phyloP scores from a whole-genome alignment of 2,329 filamentous ascomycete species.

The Fusarium aywerte region DNA sequence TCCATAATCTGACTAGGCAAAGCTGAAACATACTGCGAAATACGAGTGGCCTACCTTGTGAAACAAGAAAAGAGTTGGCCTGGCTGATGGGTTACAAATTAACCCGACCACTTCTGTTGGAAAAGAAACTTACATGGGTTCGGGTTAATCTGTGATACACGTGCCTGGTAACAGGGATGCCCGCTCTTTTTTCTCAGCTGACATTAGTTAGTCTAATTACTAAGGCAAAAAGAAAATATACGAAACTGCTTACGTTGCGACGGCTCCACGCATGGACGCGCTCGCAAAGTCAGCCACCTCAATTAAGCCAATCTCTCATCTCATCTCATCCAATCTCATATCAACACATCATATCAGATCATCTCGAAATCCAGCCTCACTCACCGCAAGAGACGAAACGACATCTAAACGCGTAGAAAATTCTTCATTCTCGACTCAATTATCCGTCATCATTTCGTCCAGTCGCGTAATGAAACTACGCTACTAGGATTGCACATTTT shows the following conservation, averaged over 20 bases:
- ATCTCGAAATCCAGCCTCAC: neutral
- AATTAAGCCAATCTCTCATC: neutral
- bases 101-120: too few species aligned
- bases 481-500: neutral
- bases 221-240: neutral
- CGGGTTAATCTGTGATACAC: too few species aligned
- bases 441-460: neutral
- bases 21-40: neutral
- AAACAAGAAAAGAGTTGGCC: neutral
- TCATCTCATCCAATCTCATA: neutral
- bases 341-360: neutral
- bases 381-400: neutral
- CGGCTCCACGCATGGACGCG: slow-evolving; percentile 1
- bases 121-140: too few species aligned
- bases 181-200: neutral
- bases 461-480: neutral
- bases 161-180: neutral
- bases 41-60: neutral
- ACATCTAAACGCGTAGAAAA: neutral
- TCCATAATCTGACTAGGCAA: neutral
- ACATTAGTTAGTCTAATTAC: neutral
- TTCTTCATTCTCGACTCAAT: neutral
- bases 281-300: neutral
- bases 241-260: neutral
- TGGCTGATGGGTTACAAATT: too few species aligned